Conservation (phyloP, 371 early-diverging fungal species). For the Capillidium rhysosporum region DNA sequence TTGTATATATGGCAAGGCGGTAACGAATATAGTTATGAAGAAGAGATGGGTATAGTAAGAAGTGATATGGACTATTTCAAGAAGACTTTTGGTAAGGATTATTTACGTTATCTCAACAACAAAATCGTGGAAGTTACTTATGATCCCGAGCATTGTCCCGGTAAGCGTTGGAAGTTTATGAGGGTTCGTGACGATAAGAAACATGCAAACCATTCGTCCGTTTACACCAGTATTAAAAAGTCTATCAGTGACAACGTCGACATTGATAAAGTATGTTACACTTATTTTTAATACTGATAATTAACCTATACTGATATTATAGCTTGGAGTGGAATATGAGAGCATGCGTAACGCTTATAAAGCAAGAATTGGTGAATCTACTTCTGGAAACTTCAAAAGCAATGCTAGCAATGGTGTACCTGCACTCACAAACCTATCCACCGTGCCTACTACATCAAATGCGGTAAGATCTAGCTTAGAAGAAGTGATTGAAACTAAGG, state of each 20-base stretch:
- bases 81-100: conserved; percentile 9
- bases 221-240: conserved; percentile 41
- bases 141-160: conserved; percentile 24
- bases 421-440: too few species aligned
- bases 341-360: not conserved
- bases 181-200: conserved; percentile 72
- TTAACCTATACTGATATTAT: not conserved
- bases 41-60: conserved; percentile 31
- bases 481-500: too few species aligned
- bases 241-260: conserved; percentile 63
- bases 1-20: conserved; percentile 39
- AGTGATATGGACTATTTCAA: conserved; percentile 23
- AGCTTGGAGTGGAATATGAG: not conserved
- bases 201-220: conserved; percentile 51
- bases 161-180: conserved; percentile 55
- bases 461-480: too few species aligned
- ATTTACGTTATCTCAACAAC: conserved; percentile 21
- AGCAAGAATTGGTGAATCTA: not conserved
- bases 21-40: conserved; percentile 24
- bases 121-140: conserved; percentile 48
- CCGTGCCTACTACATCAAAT: too few species aligned
- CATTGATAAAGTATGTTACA: conserved; percentile 28
- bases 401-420: too few species aligned
- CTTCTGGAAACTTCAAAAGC: too few species aligned
- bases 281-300: not conserved